phyloP scores from a whole-genome alignment of 176 grass and related monocot species.

The Olyra latifolia region DNA sequence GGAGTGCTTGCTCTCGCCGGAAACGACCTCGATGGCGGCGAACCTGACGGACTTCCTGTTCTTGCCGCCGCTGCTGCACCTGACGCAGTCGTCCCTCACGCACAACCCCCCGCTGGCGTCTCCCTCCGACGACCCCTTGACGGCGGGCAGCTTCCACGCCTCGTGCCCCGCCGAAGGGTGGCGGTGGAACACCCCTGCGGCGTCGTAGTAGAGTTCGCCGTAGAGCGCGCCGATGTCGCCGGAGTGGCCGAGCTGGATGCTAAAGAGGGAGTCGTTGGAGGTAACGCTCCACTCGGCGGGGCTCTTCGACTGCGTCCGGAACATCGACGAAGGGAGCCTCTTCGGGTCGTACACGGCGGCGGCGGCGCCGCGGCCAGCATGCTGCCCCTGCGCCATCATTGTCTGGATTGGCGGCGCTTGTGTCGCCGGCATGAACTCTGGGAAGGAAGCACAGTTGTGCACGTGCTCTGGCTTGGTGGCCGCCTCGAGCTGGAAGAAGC shows the following conservation, averaged over 20 bases:
- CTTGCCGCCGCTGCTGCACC: background rate
- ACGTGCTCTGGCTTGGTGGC: background rate
- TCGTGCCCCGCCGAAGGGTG: background rate
- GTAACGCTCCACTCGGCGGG: conserved; percentile 37
- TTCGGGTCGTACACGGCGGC: conserved; percentile 6
- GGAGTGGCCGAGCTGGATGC: conserved; percentile 36
- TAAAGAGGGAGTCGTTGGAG: conserved; percentile 45
- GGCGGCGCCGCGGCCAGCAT: background rate
- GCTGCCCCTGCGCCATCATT: conserved; percentile 19
- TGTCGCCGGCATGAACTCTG: background rate
- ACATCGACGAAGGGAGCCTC: conserved; percentile 40
- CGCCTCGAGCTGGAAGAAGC: conserved; percentile 32
- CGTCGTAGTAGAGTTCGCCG: conserved; percentile 39
- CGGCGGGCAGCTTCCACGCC: background rate
- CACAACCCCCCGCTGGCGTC: background rate
- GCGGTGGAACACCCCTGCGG: conserved; percentile 3
- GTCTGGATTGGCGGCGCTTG: conserved; percentile 28
- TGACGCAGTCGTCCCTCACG: conserved; percentile 5
- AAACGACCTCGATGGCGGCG: conserved; percentile 10
- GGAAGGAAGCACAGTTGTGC: background rate
- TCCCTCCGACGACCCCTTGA: background rate
- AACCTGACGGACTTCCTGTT: conserved; percentile 42
- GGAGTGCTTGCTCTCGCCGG: conserved; percentile 7
- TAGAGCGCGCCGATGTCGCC: background rate
- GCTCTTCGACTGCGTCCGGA: conserved; percentile 30